Conservation (phyloP, 306 rosid species). For the Trifolium repens region DNA sequence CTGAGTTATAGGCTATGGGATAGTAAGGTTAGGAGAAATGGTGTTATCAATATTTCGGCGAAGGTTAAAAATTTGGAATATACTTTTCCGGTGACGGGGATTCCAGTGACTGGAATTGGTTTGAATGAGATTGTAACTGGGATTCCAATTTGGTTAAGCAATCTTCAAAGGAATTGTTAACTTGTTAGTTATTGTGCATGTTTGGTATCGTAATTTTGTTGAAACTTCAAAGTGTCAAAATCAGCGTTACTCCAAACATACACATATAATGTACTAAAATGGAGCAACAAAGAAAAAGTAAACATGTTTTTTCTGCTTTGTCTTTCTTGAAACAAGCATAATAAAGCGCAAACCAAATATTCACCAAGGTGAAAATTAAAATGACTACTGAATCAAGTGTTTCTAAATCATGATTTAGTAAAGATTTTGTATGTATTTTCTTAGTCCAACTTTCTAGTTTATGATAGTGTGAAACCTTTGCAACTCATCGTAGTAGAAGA, state of each 20-base stretch:
- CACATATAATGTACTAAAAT: no score
- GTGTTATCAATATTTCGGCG: constrained; percentile 62
- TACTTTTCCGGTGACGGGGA: constrained; percentile 12
- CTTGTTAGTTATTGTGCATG: no score
- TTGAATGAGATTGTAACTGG: constrained; percentile 48
- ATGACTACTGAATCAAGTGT: not conserved
- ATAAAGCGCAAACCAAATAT: not conserved
- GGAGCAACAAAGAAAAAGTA: not conserved
- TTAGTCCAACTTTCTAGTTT: no score
- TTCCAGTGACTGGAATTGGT: not conserved
- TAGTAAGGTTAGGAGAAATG: constrained; percentile 48
- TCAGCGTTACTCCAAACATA: no score
- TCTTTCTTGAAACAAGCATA: not conserved
- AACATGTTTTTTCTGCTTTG: not conserved
- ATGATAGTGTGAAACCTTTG: no score
- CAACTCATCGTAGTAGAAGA: no score
- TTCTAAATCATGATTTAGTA: no score
- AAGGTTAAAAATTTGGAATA: constrained; percentile 37
- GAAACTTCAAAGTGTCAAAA: not conserved
- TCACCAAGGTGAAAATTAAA: not conserved
- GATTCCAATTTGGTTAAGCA: constrained; percentile 51
- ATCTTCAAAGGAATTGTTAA: not conserved
- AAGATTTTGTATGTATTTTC: no score
- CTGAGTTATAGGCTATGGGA: constrained; percentile 73
- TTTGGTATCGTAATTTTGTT: no score